Evolutionary conservation across 73 alveolate genomes (phyloP).

Genomic region (Paramecium sonneborni): DNA sequence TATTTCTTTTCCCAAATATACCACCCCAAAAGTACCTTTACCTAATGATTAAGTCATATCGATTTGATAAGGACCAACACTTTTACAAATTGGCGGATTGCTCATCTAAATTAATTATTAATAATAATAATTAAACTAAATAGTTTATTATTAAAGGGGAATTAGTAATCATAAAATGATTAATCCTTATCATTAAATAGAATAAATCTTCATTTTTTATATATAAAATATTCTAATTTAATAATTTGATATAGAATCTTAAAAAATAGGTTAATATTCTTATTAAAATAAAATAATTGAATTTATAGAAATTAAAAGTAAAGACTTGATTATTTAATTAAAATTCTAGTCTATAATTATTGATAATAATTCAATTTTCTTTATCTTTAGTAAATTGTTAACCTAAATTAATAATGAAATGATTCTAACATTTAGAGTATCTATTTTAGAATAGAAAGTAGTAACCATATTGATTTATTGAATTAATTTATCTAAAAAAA

Average conservation of each 20-base stretch:
- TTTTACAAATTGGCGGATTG: not conserved
- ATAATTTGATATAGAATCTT: not conserved
- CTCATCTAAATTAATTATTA: not conserved
- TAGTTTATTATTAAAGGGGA: not conserved
- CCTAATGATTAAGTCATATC: not conserved
- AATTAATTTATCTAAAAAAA: not conserved
- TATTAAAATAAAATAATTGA: not conserved
- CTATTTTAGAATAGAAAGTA: not conserved
- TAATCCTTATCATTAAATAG: not conserved
- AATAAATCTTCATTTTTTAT: not conserved
- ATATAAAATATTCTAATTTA: not conserved
- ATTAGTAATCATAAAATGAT: too few relatives aligned
- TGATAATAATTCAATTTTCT: not conserved
- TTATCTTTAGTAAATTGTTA: not conserved
- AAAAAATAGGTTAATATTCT: not conserved
- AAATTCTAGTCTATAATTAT: not conserved
- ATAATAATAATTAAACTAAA: not conserved
- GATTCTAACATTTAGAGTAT: too few relatives aligned
- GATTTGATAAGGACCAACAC: not conserved
- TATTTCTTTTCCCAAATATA: not conserved
- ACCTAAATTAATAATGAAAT: not conserved
- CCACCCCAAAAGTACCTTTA: not conserved
- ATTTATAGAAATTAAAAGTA: too few relatives aligned
- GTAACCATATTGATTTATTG: not conserved
- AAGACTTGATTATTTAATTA: too few relatives aligned